Evolutionary conservation across 495 filamentous ascomycete species (phyloP).

Genomic region (Aspergillus coremiiformis): DNA sequence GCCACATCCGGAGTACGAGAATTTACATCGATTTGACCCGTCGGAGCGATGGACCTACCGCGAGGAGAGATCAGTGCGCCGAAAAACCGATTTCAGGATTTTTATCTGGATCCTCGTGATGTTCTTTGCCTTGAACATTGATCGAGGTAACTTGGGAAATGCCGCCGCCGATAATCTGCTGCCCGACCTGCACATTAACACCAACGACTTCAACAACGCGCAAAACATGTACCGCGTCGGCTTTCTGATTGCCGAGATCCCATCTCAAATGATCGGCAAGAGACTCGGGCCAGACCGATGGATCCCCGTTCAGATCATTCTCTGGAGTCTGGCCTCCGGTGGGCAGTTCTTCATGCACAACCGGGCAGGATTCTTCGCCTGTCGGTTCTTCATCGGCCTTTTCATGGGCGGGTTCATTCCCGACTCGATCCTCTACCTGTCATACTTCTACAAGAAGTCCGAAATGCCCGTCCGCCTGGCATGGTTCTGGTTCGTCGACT

Average conservation of each 20-base stretch:
- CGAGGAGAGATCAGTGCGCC: constrained; percentile 32
- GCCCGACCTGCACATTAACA: constrained; percentile 44
- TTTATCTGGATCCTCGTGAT: constrained; percentile 57
- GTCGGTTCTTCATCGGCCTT: constrained; percentile 24
- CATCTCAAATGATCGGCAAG: constrained; percentile 48
- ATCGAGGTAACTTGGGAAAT: constrained; percentile 61
- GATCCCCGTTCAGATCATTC: constrained; percentile 26
- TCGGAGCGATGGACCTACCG: constrained; percentile 39
- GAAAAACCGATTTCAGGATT: constrained; percentile 39
- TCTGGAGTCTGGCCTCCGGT: constrained; percentile 23
- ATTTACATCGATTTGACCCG: constrained; percentile 45
- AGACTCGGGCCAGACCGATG: constrained; percentile 53
- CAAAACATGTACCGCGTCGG: constrained; percentile 26
- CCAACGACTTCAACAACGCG: constrained; percentile 64
- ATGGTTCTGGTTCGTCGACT: constrained; percentile 10
- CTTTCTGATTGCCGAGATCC: constrained; percentile 50
- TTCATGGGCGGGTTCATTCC: constrained; percentile 24
- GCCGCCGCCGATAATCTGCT: constrained; percentile 61
- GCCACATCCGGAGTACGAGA: constrained; percentile 44
- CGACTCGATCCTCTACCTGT: constrained; percentile 41
- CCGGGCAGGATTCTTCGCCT: constrained; percentile 23
- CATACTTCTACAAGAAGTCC: constrained; percentile 7
- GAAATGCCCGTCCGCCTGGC: constrained; percentile 11
- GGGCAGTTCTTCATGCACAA: constrained; percentile 22
- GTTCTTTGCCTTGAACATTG: constrained; percentile 70